Evolutionary conservation across 805 yeast species (phyloP).

Genomic region (Jamesozyma spencerorum): DNA sequence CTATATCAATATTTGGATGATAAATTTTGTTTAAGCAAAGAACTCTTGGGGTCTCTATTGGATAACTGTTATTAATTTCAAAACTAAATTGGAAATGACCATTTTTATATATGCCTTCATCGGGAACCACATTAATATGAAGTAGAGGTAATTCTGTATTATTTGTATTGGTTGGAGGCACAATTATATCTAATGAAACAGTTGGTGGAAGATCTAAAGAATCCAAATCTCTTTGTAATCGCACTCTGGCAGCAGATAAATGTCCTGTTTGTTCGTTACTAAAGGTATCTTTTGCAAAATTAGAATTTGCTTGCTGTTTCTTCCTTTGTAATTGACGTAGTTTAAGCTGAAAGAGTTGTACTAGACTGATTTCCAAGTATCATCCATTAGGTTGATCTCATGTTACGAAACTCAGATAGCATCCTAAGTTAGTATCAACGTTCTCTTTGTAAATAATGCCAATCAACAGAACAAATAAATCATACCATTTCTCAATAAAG

Average conservation of each 20-base stretch:
- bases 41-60: slow-evolving; percentile 88
- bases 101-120: slow-evolving; percentile 23
- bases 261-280: not conserved
- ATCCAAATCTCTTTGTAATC: slow-evolving; percentile 22
- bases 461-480: too few relatives aligned
- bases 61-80: slow-evolving; percentile 60
- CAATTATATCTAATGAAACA: slow-evolving; percentile 7
- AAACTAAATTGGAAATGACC: slow-evolving; percentile 50
- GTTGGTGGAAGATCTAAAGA: slow-evolving; percentile 21
- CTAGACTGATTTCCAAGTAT: not conserved
- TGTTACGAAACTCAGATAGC: too few relatives aligned
- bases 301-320: slow-evolving; percentile 10
- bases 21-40: slow-evolving; percentile 62
- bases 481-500: too few relatives aligned
- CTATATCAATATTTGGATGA: slow-evolving; percentile 87
- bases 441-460: too few relatives aligned
- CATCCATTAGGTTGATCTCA: too few relatives aligned
- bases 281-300: not conserved
- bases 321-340: slow-evolving; percentile 21
- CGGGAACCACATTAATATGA: slow-evolving; percentile 17
- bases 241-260: slow-evolving; percentile 14
- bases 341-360: slow-evolving; percentile 12
- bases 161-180: slow-evolving; percentile 4
- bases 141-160: slow-evolving; percentile 10
- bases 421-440: too few relatives aligned